Evolutionary conservation across 148 eudicot species (phyloP).

Genomic region (Nyssa sinensis): DNA sequence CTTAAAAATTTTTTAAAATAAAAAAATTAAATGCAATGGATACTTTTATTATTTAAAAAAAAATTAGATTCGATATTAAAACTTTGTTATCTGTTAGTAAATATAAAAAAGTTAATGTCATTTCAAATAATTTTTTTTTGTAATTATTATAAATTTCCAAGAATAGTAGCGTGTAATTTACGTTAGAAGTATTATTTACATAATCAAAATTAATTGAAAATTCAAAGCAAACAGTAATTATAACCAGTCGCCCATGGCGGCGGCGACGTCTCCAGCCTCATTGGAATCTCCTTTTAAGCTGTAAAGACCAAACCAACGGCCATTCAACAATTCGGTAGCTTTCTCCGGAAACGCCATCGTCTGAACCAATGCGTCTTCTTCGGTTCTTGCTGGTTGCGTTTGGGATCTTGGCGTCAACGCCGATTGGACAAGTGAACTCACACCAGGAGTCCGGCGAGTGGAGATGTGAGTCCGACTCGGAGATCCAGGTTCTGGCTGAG

Average conservation of each 20-base stretch:
- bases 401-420: slow-evolving; percentile 6
- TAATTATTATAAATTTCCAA: no score
- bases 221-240: not conserved
- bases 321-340: not conserved
- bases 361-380: slow-evolving; percentile 11
- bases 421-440: slow-evolving; percentile 26
- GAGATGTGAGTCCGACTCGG: slow-evolving; percentile 63
- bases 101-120: no score
- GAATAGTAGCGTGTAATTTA: no score
- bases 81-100: no score
- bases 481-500: slow-evolving; percentile 49
- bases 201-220: not conserved
- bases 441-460: slow-evolving; percentile 88
- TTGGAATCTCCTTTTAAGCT: not conserved
- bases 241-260: not conserved
- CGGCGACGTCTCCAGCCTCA: slow-evolving; percentile 3
- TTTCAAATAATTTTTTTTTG: no score
- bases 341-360: not conserved
- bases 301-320: not conserved
- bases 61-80: no score
- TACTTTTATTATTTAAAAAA: no score
- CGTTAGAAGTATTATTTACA: no score
- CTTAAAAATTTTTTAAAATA: no score
- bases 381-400: not conserved
- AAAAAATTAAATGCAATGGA: no score